Evolutionary conservation across 2,329 filamentous ascomycete species (phyloP).

Genomic region (Penicillium sp.): DNA sequence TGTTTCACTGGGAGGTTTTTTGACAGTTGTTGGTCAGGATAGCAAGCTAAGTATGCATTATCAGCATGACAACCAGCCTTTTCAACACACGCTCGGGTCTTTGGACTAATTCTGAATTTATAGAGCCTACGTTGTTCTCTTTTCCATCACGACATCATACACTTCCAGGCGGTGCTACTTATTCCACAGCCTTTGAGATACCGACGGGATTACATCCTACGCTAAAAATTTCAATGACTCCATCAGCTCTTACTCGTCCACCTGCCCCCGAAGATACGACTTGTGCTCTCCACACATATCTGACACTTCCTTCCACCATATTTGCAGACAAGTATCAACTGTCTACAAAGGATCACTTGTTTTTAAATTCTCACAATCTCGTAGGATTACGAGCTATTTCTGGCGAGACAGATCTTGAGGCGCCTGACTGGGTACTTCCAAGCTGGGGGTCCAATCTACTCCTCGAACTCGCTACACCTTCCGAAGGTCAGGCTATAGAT

Average conservation of each 20-base stretch:
- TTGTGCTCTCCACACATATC: constrained; percentile 73
- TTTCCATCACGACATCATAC: constrained; percentile 76
- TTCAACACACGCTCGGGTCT: background rate
- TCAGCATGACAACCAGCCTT: background rate
- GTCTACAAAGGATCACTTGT: constrained; percentile 54
- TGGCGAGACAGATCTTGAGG: constrained; percentile 82
- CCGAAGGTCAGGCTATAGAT: constrained; percentile 1
- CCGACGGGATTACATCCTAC: constrained; percentile 83
- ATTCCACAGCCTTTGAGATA: constrained; percentile 59
- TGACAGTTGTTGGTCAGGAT: constrained; percentile 75
- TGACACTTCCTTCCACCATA: constrained; percentile 74
- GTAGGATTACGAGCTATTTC: constrained; percentile 63
- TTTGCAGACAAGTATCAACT: constrained; percentile 90
- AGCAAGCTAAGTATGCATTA: constrained; percentile 58
- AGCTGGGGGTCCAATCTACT: constrained; percentile 77
- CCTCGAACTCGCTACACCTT: constrained; percentile 64
- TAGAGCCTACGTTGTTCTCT: constrained; percentile 73
- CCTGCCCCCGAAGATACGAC: constrained; percentile 45
- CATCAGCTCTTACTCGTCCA: constrained; percentile 47
- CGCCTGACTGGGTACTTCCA: constrained; percentile 72
- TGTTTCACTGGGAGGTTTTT: constrained; percentile 70
- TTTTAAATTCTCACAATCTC: constrained; percentile 77
- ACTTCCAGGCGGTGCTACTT: constrained; percentile 49
- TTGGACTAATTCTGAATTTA: constrained; percentile 10
- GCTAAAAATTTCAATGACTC: constrained; percentile 61